Base-by-base conservation (phyloP, 352 stramenopile genomes). In the Blastocystis sp. region DNA sequence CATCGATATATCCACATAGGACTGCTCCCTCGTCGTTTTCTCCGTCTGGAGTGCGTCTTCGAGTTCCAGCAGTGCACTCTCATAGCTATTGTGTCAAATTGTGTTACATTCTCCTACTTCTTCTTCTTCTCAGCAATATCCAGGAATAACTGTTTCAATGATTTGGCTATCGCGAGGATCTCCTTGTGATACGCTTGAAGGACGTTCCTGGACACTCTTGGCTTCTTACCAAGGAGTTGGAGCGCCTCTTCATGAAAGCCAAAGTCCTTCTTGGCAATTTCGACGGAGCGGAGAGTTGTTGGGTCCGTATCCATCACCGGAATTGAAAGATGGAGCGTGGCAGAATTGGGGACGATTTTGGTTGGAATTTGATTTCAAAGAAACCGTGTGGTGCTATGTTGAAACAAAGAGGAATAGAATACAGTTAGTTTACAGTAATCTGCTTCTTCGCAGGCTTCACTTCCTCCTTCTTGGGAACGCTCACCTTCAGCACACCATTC, bases 111-210 rank as follows among this genome's bases (percentile, higher is more conserved):
- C 21, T 6, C 26, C 6, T 9, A 81, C 71, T 66, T 41, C 35
- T 61, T 6, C 51, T 81, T 81, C 71, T 81, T 26, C 59, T 41
- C 31, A 24, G 50, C 50, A 81, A 81, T 81, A 51, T 63, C 71
- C 24, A 81, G 31, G 10, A 81, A 81, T n/a, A 81, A 24, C 21
- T 81, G 71, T 35, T 81, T 81, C 24, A 24, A 41, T 50, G 71
- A 33, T 37, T 81, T 81, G 24, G 71, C 71, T 12, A 81, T 81
- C 3, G 62, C 45, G 45, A 65, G 21, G 21, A 81, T 81, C 33
- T 81, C 71, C 24, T 33, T 65, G 59, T 81, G 41, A 24, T 81
- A 81, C 9, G 71, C 71, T 66, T 81, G 71, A 63, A 81, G n/a
- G 3, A 81, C 71, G 13, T 79, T 79, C 33, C 41, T 79, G 61